Evolutionary conservation across 192 early-diverging fungal species (phyloP).

Genomic region (Podila epigama): DNA sequence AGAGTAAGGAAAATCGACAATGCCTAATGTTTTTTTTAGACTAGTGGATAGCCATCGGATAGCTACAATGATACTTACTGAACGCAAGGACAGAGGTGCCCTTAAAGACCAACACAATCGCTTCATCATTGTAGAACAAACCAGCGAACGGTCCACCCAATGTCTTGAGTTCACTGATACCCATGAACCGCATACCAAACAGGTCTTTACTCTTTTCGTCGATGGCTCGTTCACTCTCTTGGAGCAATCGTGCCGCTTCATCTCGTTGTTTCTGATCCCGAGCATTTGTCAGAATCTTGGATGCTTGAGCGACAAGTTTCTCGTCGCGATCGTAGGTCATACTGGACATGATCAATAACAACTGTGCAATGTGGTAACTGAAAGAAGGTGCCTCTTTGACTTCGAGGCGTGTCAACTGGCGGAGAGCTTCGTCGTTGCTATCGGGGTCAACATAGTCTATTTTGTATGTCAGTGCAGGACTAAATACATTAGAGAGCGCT

Average conservation of each 20-base stretch:
- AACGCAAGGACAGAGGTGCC: slow-evolving; percentile 55
- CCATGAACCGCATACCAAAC: slow-evolving; percentile 52
- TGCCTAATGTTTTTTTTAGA: no score
- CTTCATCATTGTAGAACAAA: slow-evolving; percentile 54
- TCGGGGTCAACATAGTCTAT: slow-evolving; percentile 40
- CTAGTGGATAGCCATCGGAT: no score
- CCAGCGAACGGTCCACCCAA: slow-evolving; percentile 59
- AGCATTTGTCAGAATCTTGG: slow-evolving; percentile 22
- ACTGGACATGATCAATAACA: slow-evolving; percentile 55
- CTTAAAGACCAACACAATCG: slow-evolving; percentile 56
- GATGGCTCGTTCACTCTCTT: slow-evolving; percentile 47
- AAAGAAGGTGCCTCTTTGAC: slow-evolving; percentile 8
- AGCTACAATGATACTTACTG: slow-evolving; percentile 18
- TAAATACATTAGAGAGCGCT: not conserved
- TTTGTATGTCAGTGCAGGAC: not conserved
- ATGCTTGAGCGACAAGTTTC: slow-evolving; percentile 52
- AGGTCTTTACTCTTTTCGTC: slow-evolving; percentile 16
- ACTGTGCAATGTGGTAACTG: slow-evolving; percentile 54
- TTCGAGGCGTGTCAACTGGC: slow-evolving; percentile 1
- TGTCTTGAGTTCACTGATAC: slow-evolving; percentile 57
- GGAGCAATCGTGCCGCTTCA: slow-evolving; percentile 20
- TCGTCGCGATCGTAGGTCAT: slow-evolving; percentile 58
- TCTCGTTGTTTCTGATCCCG: slow-evolving; percentile 11
- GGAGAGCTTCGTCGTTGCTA: slow-evolving; percentile 37
- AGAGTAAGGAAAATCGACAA: not conserved